Conservation (phyloP, 495 filamentous ascomycete genomes). For the Ascodesmis nigricans region DNA sequence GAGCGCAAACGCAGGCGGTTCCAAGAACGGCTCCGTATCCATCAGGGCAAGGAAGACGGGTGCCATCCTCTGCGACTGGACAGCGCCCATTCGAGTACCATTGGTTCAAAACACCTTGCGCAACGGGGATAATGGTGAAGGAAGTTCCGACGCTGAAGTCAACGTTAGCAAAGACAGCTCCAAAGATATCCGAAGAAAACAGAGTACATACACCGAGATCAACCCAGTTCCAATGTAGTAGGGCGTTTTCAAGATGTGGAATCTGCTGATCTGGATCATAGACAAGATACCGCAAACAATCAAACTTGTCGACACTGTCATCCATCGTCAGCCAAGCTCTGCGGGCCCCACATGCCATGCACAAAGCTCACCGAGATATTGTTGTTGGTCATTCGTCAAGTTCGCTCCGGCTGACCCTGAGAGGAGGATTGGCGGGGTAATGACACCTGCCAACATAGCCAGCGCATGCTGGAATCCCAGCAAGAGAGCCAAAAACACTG, state of each 20-base stretch:
- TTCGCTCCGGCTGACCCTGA: slow-evolving; percentile 42
- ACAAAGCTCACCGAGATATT: slow-evolving; percentile 35
- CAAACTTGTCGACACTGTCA: slow-evolving; percentile 60
- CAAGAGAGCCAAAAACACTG: slow-evolving; percentile 51
- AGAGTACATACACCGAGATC: slow-evolving; percentile 40
- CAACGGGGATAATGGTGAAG: slow-evolving; percentile 72
- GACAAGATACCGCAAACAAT: slow-evolving; percentile 70
- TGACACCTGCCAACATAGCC: slow-evolving; percentile 40
- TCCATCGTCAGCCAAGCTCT: too few species aligned
- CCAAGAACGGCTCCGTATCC: slow-evolving; percentile 48
- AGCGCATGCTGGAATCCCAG: slow-evolving; percentile 43
- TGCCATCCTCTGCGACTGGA: slow-evolving; percentile 39
- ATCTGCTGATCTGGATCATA: slow-evolving; percentile 61
- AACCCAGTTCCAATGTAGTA: slow-evolving; percentile 73
- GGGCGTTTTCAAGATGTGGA: slow-evolving; percentile 55
- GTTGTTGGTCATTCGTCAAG: slow-evolving; percentile 33
- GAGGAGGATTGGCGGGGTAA: slow-evolving; percentile 65
- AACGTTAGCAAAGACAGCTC: not conserved
- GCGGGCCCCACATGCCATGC: not conserved
- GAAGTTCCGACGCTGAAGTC: slow-evolving; percentile 43
- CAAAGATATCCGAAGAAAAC: too few species aligned
- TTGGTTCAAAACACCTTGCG: slow-evolving; percentile 50
- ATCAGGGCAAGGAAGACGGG: slow-evolving; percentile 52
- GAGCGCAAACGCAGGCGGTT: slow-evolving; percentile 44
- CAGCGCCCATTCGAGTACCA: slow-evolving; percentile 61